Conservation (phyloP, 257 asterid genomes). For the Osmanthus fragrans region DNA sequence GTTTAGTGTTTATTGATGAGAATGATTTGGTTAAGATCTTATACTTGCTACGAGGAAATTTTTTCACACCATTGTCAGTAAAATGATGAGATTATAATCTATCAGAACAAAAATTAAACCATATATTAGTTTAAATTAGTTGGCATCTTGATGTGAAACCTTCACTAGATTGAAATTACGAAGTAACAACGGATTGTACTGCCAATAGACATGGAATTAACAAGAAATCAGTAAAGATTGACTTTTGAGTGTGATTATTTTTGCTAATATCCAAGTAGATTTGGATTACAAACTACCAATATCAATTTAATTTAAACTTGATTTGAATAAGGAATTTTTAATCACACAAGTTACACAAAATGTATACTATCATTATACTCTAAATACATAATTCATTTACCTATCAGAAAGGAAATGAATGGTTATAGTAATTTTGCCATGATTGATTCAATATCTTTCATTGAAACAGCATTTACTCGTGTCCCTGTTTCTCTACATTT, state of each 20-base stretch:
- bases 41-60: neutral
- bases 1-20: neutral
- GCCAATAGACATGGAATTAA: neutral
- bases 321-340: neutral
- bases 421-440: neutral
- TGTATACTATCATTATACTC: neutral
- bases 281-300: neutral
- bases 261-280: neutral
- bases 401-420: neutral
- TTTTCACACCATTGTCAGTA: neutral
- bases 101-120: neutral
- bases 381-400: neutral
- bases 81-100: neutral
- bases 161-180: neutral
- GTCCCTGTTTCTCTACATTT: neutral
- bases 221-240: neutral
- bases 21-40: neutral
- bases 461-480: neutral
- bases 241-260: conserved; percentile 8
- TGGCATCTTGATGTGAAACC: conserved; percentile 3
- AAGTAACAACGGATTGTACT: neutral
- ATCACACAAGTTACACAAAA: neutral
- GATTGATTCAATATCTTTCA: neutral
- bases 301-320: neutral
- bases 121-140: neutral